phyloP scores from a whole-genome alignment of 2,329 filamentous ascomycete species.

The Cladosporium sp. region DNA sequence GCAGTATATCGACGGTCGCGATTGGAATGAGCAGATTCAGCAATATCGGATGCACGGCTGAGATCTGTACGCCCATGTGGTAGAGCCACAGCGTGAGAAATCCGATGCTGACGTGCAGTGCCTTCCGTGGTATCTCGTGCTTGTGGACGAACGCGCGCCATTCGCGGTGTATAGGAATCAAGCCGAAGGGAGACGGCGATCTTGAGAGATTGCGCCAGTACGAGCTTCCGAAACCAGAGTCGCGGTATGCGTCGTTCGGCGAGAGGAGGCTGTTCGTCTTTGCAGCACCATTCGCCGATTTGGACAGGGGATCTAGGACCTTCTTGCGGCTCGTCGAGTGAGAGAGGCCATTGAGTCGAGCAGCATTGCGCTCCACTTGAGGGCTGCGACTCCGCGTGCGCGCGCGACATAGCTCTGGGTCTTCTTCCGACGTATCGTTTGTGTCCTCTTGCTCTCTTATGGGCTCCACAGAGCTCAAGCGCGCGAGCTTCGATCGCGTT shows the following conservation, averaged over 20 bases:
- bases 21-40: slow-evolving; percentile 82
- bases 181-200: slow-evolving; percentile 85
- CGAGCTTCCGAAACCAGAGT: slow-evolving; percentile 65
- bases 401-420: slow-evolving; percentile 56
- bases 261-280: slow-evolving; percentile 33
- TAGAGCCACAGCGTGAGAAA: slow-evolving; percentile 91
- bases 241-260: slow-evolving; percentile 32
- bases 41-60: slow-evolving; percentile 78
- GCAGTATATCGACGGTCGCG: slow-evolving; percentile 74
- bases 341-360: slow-evolving; percentile 29
- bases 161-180: slow-evolving; percentile 92
- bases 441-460: slow-evolving; percentile 58
- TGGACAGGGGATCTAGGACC: slow-evolving; percentile 36
- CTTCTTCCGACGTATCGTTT: slow-evolving; percentile 38
- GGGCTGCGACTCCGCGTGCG: slow-evolving; percentile 73
- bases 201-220: slow-evolving; percentile 87
- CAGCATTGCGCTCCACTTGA: slow-evolving; percentile 39
- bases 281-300: slow-evolving; percentile 23
- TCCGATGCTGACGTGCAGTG: slow-evolving; percentile 92
- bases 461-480: slow-evolving; percentile 58
- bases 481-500: slow-evolving; percentile 71
- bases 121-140: slow-evolving; percentile 93
- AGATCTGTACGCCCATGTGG: slow-evolving; percentile 71
- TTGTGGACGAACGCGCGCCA: slow-evolving; percentile 90
- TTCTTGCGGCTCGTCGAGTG: slow-evolving; percentile 26